A percentile compares a stretch with the other conserved stretches of the same genome.
These are phyloP conservation scores for Scheffersomyces ergatensis DNA, from an alignment of 805 yeast species.

Conservation along the genomic window DNA sequence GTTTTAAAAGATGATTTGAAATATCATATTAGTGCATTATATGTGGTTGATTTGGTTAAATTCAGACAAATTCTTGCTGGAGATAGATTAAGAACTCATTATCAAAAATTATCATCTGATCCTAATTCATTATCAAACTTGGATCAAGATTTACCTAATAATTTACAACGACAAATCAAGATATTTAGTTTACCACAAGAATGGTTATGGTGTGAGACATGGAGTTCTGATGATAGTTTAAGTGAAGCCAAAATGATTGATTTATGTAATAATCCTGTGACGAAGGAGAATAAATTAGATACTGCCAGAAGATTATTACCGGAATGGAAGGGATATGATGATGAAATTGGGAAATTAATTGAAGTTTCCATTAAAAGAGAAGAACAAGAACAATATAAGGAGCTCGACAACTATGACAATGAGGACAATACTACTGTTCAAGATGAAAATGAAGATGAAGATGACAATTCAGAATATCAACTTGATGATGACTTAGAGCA, in stretches of 20 bases:
- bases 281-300: conserved; percentile 75
- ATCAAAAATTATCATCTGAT: conserved; percentile 78
- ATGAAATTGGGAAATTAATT: conserved; percentile 40
- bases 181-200: conserved; percentile 75
- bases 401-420: not conserved
- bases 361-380: conserved; percentile 2
- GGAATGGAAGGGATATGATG: conserved; percentile 72
- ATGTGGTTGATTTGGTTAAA: conserved; percentile 69
- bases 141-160: conserved; percentile 94
- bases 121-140: conserved; percentile 75
- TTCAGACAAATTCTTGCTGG: conserved; percentile 74
- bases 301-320: conserved; percentile 74
- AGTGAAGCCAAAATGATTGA: conserved; percentile 74
- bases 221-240: conserved; percentile 72
- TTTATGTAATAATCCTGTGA: conserved; percentile 78
- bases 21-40: conserved; percentile 83
- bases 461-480: not conserved
- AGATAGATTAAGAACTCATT: conserved; percentile 76
- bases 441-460: not conserved
- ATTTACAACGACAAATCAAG: conserved; percentile 64
- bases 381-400: not conserved
- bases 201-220: conserved; percentile 93
- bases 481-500: conserved; percentile 5
- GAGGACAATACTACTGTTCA: not conserved
- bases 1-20: conserved; percentile 55